Evolutionary conservation across 345 rosid species (phyloP), one percentile per base, ranked within the genome.

Genomic region (Salix caprea): DNA sequence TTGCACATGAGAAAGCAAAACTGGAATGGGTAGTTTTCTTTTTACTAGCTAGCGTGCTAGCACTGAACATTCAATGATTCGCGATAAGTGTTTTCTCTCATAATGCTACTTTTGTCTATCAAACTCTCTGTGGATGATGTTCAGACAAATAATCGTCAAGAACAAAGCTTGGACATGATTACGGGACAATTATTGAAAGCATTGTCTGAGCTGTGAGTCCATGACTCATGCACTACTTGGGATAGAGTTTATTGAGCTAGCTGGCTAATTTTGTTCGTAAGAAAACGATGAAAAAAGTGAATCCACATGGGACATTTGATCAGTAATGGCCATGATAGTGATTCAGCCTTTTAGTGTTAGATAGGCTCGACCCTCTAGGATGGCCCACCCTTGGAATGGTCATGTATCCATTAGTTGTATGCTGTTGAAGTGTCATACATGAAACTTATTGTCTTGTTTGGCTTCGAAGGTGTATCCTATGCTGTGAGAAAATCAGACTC

Each of bases 301-400:
- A n/a, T 36, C 15, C 74, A 24, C 67, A 46, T 69, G 76, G 81
- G 69, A 60, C 46, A 16, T 21, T 61, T 32, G 30, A 16, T 9
- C 19, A 26, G 69, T 28, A 74, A 76, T 75, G 62, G 79, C 73
- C 71, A 32, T 70, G 71, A 72, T 71, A 24, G 70, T 40, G 83
- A 72, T 82, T 28, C 54, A 52, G 37, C 84, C 78, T 69, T 34
- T 62, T 73, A 32, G 21, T 74, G 71, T 74, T 77, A 46, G 32
- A 40, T n/a, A 76, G 69, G 46, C 58, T 26, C 72, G 42, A 72
- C 39, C 74, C 52, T 65, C 60, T 5, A 14, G 34, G 26, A 18
- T 36, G 80, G 56, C 72, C 72, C 75, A 32, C 60, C 30, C 26
- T 30, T 6, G 23, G 66, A 65, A 16, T 19, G 24, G 37, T 70